These are phyloP conservation scores for Fusarium solani-melongenae DNA, from an alignment of 2,329 filamentous ascomycete genomes.

Conservation along the genomic window DNA sequence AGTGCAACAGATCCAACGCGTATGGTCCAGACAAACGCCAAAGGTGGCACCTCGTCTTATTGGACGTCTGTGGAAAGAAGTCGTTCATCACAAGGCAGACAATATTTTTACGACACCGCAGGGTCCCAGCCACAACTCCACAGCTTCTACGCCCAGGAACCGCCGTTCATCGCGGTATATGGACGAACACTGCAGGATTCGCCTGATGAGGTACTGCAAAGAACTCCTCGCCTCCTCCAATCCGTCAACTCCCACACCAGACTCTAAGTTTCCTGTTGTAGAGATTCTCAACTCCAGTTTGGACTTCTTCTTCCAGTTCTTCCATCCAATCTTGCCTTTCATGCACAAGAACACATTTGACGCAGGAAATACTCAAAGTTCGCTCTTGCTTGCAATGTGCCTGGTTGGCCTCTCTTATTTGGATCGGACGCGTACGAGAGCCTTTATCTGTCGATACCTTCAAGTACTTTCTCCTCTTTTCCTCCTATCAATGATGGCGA, in stretches of 20 bases:
- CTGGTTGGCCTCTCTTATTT: conserved; percentile 14
- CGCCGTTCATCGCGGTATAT: not conserved
- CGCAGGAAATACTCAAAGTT: not conserved
- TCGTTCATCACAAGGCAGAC: conserved; percentile 4
- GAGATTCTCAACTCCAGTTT: conserved; percentile 18
- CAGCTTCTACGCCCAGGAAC: not conserved
- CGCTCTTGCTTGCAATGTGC: conserved; percentile 18
- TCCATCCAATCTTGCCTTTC: conserved; percentile 13
- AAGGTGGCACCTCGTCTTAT: not conserved
- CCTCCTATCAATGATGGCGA: not conserved
- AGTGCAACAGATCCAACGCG: not conserved
- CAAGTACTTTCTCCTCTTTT: not conserved
- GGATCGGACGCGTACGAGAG: not conserved
- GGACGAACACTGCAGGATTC: conserved; percentile 1
- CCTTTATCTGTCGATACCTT: conserved; percentile 6
- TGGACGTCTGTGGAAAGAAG: not conserved
- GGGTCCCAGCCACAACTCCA: not conserved
- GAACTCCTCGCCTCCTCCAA: not conserved
- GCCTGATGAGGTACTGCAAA: conserved; percentile 6
- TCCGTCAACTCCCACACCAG: not conserved
- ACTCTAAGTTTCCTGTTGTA: not conserved
- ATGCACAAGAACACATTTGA: conserved; percentile 19
- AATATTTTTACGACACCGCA: conserved; percentile 5
- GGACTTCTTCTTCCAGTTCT: conserved; percentile 24
- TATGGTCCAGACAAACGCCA: conserved; percentile 13